Conservation (phyloP, 2,329 filamentous ascomycete species). For the Penicillium sp. region DNA sequence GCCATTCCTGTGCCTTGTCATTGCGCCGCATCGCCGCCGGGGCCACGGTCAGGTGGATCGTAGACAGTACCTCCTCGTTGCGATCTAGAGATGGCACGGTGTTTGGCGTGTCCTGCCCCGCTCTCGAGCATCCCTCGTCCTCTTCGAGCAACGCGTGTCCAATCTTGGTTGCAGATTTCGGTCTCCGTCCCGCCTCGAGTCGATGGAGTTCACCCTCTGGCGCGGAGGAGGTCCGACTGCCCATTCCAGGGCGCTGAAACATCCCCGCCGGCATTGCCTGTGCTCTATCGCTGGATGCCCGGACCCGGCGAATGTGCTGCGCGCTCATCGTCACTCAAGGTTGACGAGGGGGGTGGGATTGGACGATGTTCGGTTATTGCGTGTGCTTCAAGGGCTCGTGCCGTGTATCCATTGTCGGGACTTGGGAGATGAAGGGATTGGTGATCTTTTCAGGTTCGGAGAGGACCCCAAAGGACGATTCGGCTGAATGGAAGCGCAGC, state of each 20-base stretch:
- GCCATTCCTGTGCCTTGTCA: slow-evolving; percentile 1
- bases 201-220: slow-evolving; percentile 27
- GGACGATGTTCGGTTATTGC: slow-evolving; percentile 23
- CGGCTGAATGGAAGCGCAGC: too few relatives aligned
- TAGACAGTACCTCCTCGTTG: slow-evolving; percentile 23
- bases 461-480: background rate
- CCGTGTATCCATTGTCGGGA: slow-evolving; percentile 31
- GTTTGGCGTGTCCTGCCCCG: slow-evolving; percentile 11
- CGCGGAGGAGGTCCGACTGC: slow-evolving; percentile 31
- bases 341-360: slow-evolving; percentile 9
- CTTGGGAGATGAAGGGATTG: slow-evolving; percentile 2
- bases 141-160: slow-evolving; percentile 27
- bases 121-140: slow-evolving; percentile 18
- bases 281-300: slow-evolving; percentile 29
- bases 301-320: slow-evolving; percentile 24
- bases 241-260: slow-evolving; percentile 28
- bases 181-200: slow-evolving; percentile 20
- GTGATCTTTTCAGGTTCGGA: slow-evolving; percentile 6
- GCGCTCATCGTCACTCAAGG: slow-evolving; percentile 19
- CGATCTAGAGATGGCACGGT: slow-evolving; percentile 7
- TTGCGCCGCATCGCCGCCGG: too few relatives aligned
- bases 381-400: slow-evolving; percentile 22
- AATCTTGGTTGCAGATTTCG: slow-evolving; percentile 14
- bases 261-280: slow-evolving; percentile 18
- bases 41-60: too few relatives aligned